Conservation (phyloP, 495 filamentous ascomycete species). For the Cladorrhinum samala region DNA sequence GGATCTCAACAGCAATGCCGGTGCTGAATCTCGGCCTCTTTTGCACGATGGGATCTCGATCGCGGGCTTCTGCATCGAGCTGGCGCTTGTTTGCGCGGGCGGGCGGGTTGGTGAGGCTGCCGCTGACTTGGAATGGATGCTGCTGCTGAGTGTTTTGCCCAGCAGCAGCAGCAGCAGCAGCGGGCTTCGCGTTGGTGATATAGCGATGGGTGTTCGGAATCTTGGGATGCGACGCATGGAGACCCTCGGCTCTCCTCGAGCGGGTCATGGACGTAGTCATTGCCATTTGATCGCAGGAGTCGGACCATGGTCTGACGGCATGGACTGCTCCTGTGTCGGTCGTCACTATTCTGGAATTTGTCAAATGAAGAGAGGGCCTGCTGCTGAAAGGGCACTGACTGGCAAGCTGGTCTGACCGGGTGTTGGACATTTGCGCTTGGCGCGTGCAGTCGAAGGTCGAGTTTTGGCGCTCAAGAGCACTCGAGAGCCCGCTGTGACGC, state of each 20-base stretch:
- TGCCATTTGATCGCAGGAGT: constrained; percentile 16
- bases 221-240: constrained; percentile 18
- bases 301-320: not conserved
- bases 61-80: constrained; percentile 13
- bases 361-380: not conserved
- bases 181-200: constrained; percentile 12
- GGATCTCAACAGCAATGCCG: constrained; percentile 38
- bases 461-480: not conserved
- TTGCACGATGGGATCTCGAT: constrained; percentile 11
- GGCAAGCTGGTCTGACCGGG: not conserved
- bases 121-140: constrained; percentile 6
- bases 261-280: constrained; percentile 32
- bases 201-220: constrained; percentile 12
- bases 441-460: not conserved
- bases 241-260: constrained; percentile 31
- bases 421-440: not conserved
- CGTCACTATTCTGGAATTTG: not conserved
- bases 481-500: not conserved
- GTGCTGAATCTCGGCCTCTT: constrained; percentile 22
- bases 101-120: not conserved
- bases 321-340: too few species aligned
- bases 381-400: not conserved
- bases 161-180: too few species aligned
- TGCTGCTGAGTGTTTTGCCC: constrained; percentile 1
- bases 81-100: constrained; percentile 24